Evolutionary conservation across 1,284 basidiomycete genomes (phyloP), one percentile per base, ranked within the genome.

Genomic region (Rhodofomes roseus): DNA sequence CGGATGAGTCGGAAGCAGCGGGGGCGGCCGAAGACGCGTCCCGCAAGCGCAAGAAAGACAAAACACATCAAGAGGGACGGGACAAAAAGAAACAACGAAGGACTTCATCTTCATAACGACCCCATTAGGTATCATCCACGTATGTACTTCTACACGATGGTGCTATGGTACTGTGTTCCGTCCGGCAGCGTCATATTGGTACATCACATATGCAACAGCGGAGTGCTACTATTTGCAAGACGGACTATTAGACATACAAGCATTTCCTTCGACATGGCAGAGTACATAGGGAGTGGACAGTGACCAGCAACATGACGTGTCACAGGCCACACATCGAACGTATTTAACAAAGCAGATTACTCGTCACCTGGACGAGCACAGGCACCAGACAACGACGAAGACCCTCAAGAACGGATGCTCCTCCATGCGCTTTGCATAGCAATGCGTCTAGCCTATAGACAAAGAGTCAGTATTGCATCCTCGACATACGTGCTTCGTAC

Each of bases 351-450:
- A 11, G 18, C 8, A 18, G 16, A 12, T 18, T 9, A 31, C 40
- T 40, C 54, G 65, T 61, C 63, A 60, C 62, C 54, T 53, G 58
- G 60, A 62, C 56, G 46, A 37, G 57, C 55, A 36, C 25, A 18
- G 4, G 27, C 14, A 48, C n/a, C 18, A 37, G 18, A 20, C 31
- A 50, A 7, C 5, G 9, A 23, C 27, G 52, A 54, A 18, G 2
- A 37, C 25, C 14, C 37, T 77, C 65, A 86, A 65, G 76, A 79
- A 57, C 81, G 78, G 25, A 79, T 75, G 60, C 82, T 77, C 68
- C 87, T 80, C 87, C 87, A 89, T 36, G 87, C 87, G 64, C 87
- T 89, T 68, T 89, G 87, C 82, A 89, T 81, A 29, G 87, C 81
- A 64, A 89, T 89, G 51, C 87, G 82, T 60, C 83, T 79, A 23